Evolutionary conservation across 306 rosid genomes (phyloP).

Genomic region (Quercus engelmannii): DNA sequence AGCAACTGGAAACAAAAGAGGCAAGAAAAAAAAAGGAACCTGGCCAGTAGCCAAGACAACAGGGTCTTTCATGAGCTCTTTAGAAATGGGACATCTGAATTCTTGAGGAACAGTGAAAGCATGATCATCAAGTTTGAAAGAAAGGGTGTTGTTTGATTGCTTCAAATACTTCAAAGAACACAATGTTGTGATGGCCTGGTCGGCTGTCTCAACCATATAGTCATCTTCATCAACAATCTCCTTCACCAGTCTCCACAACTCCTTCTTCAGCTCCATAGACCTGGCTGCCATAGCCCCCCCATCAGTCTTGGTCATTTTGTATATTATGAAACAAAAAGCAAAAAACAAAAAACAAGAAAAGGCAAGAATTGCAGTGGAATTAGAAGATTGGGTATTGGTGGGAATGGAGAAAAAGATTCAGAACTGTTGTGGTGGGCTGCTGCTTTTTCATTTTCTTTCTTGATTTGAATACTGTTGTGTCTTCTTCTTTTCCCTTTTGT

Average conservation of each 20-base stretch:
- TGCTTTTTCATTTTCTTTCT: no score
- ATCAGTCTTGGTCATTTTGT: slow-evolving; percentile 35
- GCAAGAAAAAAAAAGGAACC: slow-evolving; percentile 31
- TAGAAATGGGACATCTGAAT: slow-evolving; percentile 78
- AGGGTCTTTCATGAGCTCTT: slow-evolving; percentile 72
- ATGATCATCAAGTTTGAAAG: slow-evolving; percentile 22
- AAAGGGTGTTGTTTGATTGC: slow-evolving; percentile 4
- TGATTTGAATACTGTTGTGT: no score
- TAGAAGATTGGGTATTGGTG: no score
- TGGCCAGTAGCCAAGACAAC: slow-evolving; percentile 74
- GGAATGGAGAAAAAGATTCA: no score
- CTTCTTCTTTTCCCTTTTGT: no score
- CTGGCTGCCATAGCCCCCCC: background rate
- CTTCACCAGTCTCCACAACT: slow-evolving; percentile 37
- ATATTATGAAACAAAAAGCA: background rate
- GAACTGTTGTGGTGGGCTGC: no score
- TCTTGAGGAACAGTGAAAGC: slow-evolving; percentile 33
- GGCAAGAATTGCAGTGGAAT: background rate
- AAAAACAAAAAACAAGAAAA: background rate
- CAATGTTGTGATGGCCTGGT: slow-evolving; percentile 54
- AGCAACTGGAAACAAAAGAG: background rate
- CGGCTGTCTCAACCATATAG: slow-evolving; percentile 18
- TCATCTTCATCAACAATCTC: slow-evolving; percentile 48
- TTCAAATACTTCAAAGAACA: slow-evolving; percentile 40
- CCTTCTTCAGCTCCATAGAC: slow-evolving; percentile 46